Conservation (phyloP, 2,329 filamentous ascomycete genomes). For the Colletotrichum echinochloae region DNA sequence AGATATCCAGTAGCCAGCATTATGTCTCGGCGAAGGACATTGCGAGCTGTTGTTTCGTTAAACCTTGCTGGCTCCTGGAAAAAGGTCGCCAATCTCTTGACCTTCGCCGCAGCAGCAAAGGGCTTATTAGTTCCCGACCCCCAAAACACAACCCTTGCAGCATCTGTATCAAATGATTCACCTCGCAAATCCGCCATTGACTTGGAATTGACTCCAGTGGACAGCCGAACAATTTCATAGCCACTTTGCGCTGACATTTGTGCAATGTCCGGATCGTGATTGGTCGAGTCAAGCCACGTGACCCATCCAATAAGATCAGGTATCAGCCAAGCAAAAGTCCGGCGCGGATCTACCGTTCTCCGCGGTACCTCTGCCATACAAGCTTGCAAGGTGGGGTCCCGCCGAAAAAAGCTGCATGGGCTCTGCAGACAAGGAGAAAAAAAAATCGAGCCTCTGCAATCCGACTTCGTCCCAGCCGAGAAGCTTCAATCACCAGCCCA, state of each 20-base stretch:
- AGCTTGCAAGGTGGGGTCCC: not conserved
- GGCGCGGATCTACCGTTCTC: constrained; percentile 23
- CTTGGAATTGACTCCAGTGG: not conserved
- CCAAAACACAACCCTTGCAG: not conserved
- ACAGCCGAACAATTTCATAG: not conserved
- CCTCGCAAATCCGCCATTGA: not conserved
- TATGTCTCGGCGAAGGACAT: not conserved
- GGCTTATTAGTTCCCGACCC: too few species aligned
- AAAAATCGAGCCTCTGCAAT: constrained; percentile 18
- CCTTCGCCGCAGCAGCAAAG: not conserved
- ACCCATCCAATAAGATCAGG: not conserved
- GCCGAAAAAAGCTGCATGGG: constrained; percentile 18
- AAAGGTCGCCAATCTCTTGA: not conserved
- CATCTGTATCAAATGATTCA: not conserved
- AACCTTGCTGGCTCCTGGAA: not conserved
- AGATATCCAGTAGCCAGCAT: not conserved
- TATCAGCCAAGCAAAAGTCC: not conserved
- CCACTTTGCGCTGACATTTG: constrained; percentile 33
- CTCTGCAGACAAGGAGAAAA: not conserved
- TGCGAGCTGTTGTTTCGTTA: not conserved
- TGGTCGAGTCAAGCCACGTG: constrained; percentile 1
- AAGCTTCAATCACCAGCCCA: constrained; percentile 23
- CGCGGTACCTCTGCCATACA: not conserved
- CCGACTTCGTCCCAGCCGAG: not conserved
- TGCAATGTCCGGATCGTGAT: constrained; percentile 14